These are phyloP conservation scores for Pharus latifolius DNA, from an alignment of 176 grass and related monocot species.

Conservation along the genomic window DNA sequence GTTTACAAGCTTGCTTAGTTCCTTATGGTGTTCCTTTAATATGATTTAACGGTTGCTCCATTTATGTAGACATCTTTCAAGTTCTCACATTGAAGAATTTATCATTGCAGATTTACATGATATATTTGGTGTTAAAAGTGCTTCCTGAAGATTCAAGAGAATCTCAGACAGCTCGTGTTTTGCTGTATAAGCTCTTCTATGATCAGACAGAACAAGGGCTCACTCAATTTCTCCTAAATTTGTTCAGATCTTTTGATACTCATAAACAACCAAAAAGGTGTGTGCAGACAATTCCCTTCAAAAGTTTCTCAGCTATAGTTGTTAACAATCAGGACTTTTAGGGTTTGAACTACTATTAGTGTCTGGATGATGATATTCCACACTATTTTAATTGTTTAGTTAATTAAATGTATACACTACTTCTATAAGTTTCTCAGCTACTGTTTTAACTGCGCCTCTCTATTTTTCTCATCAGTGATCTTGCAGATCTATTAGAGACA, in stretches of 20 bases:
- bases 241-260: slow-evolving; percentile 88
- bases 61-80: neutral
- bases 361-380: slow-evolving; percentile 1
- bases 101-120: slow-evolving; percentile 63
- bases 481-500: slow-evolving; percentile 84
- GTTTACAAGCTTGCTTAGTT: neutral
- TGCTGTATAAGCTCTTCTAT: slow-evolving; percentile 94
- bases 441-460: slow-evolving; percentile 11
- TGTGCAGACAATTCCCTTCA: neutral
- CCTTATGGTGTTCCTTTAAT: neutral
- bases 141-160: slow-evolving; percentile 76
- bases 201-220: slow-evolving; percentile 93
- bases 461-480: slow-evolving; percentile 56
- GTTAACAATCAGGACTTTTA: too few species aligned
- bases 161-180: slow-evolving; percentile 70
- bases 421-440: neutral
- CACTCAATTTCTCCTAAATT: slow-evolving; percentile 75
- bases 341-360: neutral
- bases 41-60: neutral
- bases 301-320: too few species aligned
- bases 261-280: slow-evolving; percentile 98
- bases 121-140: slow-evolving; percentile 91
- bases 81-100: slow-evolving; percentile 1
- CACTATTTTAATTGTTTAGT: neutral
- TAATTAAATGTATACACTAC: neutral